Base-by-base conservation (phyloP, 2,329 filamentous ascomycete species). In the Penicillium oxalicum region DNA sequence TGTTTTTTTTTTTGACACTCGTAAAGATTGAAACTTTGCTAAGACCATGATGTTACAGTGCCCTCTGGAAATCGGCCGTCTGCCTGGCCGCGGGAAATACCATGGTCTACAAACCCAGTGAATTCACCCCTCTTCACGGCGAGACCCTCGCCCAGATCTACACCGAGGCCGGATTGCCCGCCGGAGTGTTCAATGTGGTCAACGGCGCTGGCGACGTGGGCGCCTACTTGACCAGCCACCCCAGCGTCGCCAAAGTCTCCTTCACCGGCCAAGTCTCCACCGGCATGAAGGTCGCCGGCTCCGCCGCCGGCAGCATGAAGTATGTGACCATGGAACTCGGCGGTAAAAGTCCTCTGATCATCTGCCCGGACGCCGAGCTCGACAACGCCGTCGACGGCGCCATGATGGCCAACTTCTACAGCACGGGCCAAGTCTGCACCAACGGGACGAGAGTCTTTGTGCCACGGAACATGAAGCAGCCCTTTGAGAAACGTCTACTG, bases 331-430 rank as follows among this genome's bases (percentile, higher is more conserved):
- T 94, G 86, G 90, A 95, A 71, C 78, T 95, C 0, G 90, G 90
- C 47, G 90, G 90, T 43, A 95, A 95, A 73, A 89, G 84, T 51
- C 87, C 89, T 0, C 75, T 89, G 37, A 75, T 95, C 44, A 77
- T 95, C 40, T 80, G 95, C 1, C 87, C 87, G 1, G 89, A 94
- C 61, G 87, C 86, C 12, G 81, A 88, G 44, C 69, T 91, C 18
- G 83, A 88, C 40, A 81, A 82, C 60, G 90, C 90, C n/a, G 90
- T 88, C 32, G 85, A 95, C 61, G 86, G 88, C 28, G 89, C 88
- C 54, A 91, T 95, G 86, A 88, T 94, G 77, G 90, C 89, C 60
- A 95, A 95, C 70, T 95, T 95, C 73, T 95, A 87, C 76, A 90
- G 86, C 57, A 87, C 87, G 0, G 90, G 90, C 28, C 90, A 95